Base-by-base conservation (phyloP, 2,329 filamentous ascomycete species). In the Cryphonectria parasitica region DNA sequence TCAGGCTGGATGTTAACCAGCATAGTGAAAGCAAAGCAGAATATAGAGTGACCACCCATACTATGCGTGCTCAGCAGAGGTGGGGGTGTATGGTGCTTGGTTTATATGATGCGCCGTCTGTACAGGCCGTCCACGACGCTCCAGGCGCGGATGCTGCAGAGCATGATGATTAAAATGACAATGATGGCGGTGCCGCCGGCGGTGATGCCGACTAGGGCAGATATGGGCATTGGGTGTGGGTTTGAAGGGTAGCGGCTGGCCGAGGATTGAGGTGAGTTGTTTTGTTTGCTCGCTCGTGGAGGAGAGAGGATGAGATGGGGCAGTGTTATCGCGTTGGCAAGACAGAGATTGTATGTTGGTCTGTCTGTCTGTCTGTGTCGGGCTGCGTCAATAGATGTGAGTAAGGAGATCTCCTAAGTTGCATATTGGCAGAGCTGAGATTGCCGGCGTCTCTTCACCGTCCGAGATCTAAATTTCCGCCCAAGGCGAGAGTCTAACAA, bases 61-160 rank as follows among this genome's bases (percentile, higher is more conserved):
- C 43, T 13, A 5, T 56, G 15, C 43, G 13, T 45, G 17, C 43
- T 6, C 43, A 45, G 43, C 43, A n/a, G n/a, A n/a, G 43, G 43
- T 49, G 3, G 43, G 6, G 45, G 13, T 13, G 58, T n/a, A 39
- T 45, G 19, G 17, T 36, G 43, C 8, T 54, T 36, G 43, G 7
- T 41, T 71, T 58, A 71, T 58, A 71, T 49, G n/a, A 69, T 41
- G 31, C 66, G 67, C 25, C 70, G 64, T 52, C 70, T 64, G 58
- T 67, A 8, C 31, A 71, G 64, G 19, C 63, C 70, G n/a, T 71
- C 67, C 19, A 43, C 22, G 6, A 69, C 4, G 10, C 67, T 71
- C 70, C 67, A 71, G 3, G 70, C 70, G 22, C 64, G 67, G 17
- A 71, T 69, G 17, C 64, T 64, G 58, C 67, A 71, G 17, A 71